A percentile compares a stretch with the other conserved stretches of the same genome.
Conservation (phyloP, 2,329 filamentous ascomycete species). For the Capronia coronata region DNA sequence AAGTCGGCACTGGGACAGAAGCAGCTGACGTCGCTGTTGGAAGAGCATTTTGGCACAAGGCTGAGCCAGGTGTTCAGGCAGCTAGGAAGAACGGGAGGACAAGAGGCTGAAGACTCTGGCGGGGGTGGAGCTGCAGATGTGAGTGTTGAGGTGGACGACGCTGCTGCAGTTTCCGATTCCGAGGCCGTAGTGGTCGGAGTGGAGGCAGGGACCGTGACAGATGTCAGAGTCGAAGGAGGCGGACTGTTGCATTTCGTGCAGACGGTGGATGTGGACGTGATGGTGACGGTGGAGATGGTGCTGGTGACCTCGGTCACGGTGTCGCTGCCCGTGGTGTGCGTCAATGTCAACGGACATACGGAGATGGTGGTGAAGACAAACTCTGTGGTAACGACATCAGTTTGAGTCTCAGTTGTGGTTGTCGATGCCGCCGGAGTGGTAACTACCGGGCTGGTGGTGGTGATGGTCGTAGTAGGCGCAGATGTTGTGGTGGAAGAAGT, state of each 20-base stretch:
- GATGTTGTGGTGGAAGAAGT: conserved; percentile 22
- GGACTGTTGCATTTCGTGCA: conserved; percentile 11
- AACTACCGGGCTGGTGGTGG: neutral
- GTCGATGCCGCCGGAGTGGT: conserved; percentile 2
- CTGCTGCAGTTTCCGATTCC: conserved; percentile 1
- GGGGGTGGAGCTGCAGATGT: conserved; percentile 14
- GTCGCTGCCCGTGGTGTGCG: conserved; percentile 13
- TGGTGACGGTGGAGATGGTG: conserved; percentile 12
- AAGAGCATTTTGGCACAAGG: conserved; percentile 60
- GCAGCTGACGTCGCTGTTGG: conserved; percentile 77
- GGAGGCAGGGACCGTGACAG: neutral
- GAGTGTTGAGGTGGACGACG: conserved; percentile 2
- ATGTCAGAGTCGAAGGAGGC: conserved; percentile 7
- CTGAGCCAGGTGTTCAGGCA: conserved; percentile 90
- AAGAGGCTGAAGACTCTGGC: conserved; percentile 29
- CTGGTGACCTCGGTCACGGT: conserved; percentile 10
- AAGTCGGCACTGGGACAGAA: conserved; percentile 78
- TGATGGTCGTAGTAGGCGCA: conserved; percentile 20
- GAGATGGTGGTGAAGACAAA: conserved; percentile 11
- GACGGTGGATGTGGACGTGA: conserved; percentile 12
- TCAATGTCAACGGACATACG: conserved; percentile 15
- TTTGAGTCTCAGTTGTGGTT: conserved; percentile 4
- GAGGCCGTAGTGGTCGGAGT: conserved; percentile 43
- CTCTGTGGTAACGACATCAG: conserved; percentile 13
- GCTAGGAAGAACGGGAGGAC: conserved; percentile 69